Evolutionary conservation across 805 yeast genomes (phyloP).

Genomic region (Candida chauliodis): DNA sequence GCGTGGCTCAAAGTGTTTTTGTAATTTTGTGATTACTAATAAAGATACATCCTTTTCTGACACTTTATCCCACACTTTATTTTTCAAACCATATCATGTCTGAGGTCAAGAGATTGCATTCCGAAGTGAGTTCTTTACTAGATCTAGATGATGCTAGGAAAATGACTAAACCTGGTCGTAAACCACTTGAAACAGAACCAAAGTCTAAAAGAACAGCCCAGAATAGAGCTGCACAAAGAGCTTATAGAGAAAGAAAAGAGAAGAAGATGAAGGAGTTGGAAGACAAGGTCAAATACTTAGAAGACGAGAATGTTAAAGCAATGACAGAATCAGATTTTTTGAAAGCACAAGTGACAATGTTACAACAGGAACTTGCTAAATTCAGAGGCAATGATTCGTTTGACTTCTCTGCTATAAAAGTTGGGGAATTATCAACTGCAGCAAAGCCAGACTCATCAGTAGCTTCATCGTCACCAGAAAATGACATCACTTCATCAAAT

Average conservation of each 20-base stretch:
- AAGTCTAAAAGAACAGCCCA: conserved; percentile 92
- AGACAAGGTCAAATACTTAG: conserved; percentile 67
- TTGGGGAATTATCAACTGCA: conserved; percentile 23
- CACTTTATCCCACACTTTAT: background rate
- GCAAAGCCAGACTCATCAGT: conserved; percentile 17
- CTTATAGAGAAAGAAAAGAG: conserved; percentile 93
- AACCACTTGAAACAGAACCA: conserved; percentile 74
- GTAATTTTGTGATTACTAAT: conserved; percentile 2
- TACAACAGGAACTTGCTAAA: conserved; percentile 66
- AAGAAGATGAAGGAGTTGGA: conserved; percentile 81
- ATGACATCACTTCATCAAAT: background rate
- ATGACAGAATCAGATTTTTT: conserved; percentile 70
- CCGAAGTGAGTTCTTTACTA: conserved; percentile 14
- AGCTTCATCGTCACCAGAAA: conserved; percentile 13
- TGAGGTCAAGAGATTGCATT: conserved; percentile 30
- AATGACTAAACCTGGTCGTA: conserved; percentile 69
- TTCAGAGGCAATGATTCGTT: conserved; percentile 40
- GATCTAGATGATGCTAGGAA: conserved; percentile 30
- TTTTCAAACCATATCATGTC: conserved; percentile 16
- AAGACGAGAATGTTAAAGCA: conserved; percentile 65
- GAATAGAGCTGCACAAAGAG: conserved; percentile 97
- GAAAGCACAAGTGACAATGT: conserved; percentile 68
- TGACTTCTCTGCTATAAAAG: conserved; percentile 27
- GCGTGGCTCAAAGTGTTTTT: too few relatives aligned
- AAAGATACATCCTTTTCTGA: background rate